Percentiles rank a stretch among this genome's conserved stretches.
Conservation (phyloP, 148 eudicot species). For the Amaranthus cruentus region DNA sequence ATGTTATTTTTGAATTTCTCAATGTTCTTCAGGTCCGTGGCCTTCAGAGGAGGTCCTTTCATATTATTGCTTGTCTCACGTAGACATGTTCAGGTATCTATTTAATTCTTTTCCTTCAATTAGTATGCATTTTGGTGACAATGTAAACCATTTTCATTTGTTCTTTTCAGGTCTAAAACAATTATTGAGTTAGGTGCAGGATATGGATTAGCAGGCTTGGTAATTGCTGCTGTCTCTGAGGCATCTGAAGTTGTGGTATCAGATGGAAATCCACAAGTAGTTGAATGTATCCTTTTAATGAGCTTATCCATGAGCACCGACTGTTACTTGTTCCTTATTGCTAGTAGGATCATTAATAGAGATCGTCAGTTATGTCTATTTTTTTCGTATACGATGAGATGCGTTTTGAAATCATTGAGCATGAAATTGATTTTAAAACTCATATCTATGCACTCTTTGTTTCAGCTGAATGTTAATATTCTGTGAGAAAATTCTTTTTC, state of each 20-base stretch:
- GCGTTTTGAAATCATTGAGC: neutral
- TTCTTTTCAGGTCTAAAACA: conserved; percentile 49
- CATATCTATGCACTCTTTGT: neutral
- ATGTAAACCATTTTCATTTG: conserved; percentile 1
- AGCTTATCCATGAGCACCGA: neutral
- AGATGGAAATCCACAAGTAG: conserved; percentile 94
- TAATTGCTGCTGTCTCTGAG: conserved; percentile 62
- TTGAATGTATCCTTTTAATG: conserved; percentile 84
- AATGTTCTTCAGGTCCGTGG: conserved; percentile 68
- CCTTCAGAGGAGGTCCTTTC: conserved; percentile 95
- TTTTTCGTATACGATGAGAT: neutral
- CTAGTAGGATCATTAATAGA: neutral
- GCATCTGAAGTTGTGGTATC: conserved; percentile 81
- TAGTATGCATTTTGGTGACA: neutral
- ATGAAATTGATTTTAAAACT: neutral
- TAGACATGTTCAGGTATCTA: conserved; percentile 64
- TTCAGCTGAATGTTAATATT: neutral
- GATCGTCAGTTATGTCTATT: neutral
- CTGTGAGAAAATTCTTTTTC: neutral
- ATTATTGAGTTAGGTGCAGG: conserved; percentile 90
- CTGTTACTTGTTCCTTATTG: neutral
- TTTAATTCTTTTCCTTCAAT: neutral
- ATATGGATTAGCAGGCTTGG: conserved; percentile 85
- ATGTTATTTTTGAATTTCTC: neutral
- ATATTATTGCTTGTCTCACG: conserved; percentile 67